A percentile compares a stretch with the other conserved stretches of the same genome.
These are phyloP conservation scores for Priceomyces carsonii DNA, from an alignment of 805 yeast genomes.

Conservation along the genomic window DNA sequence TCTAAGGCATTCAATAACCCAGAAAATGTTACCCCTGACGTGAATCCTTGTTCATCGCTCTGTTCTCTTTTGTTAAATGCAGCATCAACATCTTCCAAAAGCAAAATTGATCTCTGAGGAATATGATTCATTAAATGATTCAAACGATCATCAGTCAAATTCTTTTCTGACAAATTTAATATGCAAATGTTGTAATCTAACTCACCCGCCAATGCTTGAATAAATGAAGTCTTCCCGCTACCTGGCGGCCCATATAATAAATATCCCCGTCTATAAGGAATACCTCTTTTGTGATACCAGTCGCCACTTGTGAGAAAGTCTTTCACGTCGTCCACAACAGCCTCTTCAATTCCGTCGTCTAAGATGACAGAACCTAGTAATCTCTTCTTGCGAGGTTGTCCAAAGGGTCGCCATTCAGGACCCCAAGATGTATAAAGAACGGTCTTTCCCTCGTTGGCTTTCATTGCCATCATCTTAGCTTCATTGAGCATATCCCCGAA, in stretches of 20 bases:
- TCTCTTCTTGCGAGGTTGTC: conserved; percentile 89
- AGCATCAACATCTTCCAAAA: conserved; percentile 93
- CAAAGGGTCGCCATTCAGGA: conserved; percentile 98
- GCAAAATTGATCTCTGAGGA: conserved; percentile 81
- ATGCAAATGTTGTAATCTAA: conserved; percentile 94
- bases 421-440: conserved; percentile 95
- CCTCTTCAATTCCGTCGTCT: conserved; percentile 71
- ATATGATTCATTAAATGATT: conserved; percentile 96
- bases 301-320: conserved; percentile 79
- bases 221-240: conserved; percentile 92
- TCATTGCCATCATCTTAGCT: conserved; percentile 81
- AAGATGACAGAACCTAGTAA: conserved; percentile 81
- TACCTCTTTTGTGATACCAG: conserved; percentile 97
- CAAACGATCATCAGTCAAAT: conserved; percentile 89
- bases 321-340: conserved; percentile 66
- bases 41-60: conserved; percentile 71
- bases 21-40: conserved; percentile 91
- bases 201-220: conserved; percentile 96
- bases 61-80: conserved; percentile 87
- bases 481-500: conserved; percentile 74
- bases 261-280: conserved; percentile 95
- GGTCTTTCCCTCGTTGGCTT: conserved; percentile 87
- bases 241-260: conserved; percentile 97
- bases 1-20: conserved; percentile 92
- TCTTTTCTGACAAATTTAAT: conserved; percentile 84